These are phyloP conservation scores for Pittosporum tobira DNA, from an alignment of 129 eudicot species.

Conservation along the genomic window DNA sequence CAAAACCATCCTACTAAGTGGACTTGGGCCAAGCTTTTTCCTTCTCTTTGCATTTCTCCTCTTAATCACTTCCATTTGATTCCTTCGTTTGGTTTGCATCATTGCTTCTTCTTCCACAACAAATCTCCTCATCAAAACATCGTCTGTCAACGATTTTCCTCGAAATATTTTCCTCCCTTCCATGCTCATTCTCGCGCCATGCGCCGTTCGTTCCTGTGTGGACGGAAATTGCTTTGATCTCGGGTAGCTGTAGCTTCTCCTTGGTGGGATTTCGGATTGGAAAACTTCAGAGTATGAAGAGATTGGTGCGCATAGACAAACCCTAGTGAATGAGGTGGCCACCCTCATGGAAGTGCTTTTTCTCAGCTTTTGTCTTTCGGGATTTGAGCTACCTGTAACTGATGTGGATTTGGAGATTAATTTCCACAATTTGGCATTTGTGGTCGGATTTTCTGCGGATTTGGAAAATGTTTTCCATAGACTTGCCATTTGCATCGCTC, in stretches of 20 bases:
- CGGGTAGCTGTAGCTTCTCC: slow-evolving; percentile 85
- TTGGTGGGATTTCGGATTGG: slow-evolving; percentile 64
- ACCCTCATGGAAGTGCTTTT: slow-evolving; percentile 61
- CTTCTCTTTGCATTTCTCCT: slow-evolving; percentile 70
- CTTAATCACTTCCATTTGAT: slow-evolving; percentile 85
- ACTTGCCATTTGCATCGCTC: slow-evolving; percentile 74
- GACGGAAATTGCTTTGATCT: slow-evolving; percentile 55
- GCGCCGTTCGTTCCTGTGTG: slow-evolving; percentile 31
- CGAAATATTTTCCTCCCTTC: slow-evolving; percentile 72
- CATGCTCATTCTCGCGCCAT: slow-evolving; percentile 51
- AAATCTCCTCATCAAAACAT: slow-evolving; percentile 87
- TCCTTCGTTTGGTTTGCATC: slow-evolving; percentile 85
- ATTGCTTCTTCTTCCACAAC: slow-evolving; percentile 89
- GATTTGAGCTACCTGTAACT: slow-evolving; percentile 28
- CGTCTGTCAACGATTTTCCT: slow-evolving; percentile 82
- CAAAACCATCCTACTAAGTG: slow-evolving; percentile 80
- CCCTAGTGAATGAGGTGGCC: slow-evolving; percentile 75
- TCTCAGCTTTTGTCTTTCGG: slow-evolving; percentile 44
- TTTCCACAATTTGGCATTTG: slow-evolving; percentile 43
- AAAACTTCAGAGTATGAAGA: slow-evolving; percentile 86
- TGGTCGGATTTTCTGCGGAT: slow-evolving; percentile 34
- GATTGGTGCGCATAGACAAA: slow-evolving; percentile 86
- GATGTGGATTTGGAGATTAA: slow-evolving; percentile 42
- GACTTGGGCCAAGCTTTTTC: slow-evolving; percentile 91
- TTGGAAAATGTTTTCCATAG: slow-evolving; percentile 58